phyloP scores from a whole-genome alignment of 345 rosid species.

The Mercurialis annua region DNA sequence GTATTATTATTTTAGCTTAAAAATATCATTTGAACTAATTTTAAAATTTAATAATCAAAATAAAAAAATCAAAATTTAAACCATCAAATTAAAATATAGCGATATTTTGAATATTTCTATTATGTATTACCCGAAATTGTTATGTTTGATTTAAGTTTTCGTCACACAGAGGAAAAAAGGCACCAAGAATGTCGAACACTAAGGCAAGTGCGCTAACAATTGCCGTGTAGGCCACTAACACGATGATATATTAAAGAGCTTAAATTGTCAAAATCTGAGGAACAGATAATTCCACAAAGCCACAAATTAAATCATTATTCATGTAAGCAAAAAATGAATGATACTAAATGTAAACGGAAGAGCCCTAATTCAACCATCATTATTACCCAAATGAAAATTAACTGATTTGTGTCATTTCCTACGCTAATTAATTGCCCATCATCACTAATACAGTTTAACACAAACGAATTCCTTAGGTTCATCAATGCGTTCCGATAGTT shows the following conservation, averaged over 20 bases:
- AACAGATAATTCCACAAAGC: constrained; percentile 30
- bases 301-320: constrained; percentile 15
- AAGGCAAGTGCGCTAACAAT: constrained; percentile 13
- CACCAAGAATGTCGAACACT: constrained; percentile 17
- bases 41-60: too few species aligned
- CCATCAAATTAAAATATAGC: too few species aligned
- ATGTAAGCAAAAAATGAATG: constrained; percentile 27
- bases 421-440: too few species aligned
- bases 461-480: background rate
- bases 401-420: too few species aligned
- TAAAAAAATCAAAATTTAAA: too few species aligned
- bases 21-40: too few species aligned
- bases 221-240: constrained; percentile 17
- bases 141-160: too few species aligned
- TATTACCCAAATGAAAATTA: too few species aligned
- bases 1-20: too few species aligned
- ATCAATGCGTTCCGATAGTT: background rate
- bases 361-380: background rate
- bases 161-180: constrained; percentile 19
- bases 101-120: too few species aligned
- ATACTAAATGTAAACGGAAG: constrained; percentile 11
- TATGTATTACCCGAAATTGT: too few species aligned
- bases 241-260: constrained; percentile 11
- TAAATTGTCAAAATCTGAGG: constrained; percentile 15
- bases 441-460: background rate